Percentiles rank a stretch among this genome's conserved stretches.
Conservation (phyloP, 78 protist species). For the Cavenderia fasciculata region DNA sequence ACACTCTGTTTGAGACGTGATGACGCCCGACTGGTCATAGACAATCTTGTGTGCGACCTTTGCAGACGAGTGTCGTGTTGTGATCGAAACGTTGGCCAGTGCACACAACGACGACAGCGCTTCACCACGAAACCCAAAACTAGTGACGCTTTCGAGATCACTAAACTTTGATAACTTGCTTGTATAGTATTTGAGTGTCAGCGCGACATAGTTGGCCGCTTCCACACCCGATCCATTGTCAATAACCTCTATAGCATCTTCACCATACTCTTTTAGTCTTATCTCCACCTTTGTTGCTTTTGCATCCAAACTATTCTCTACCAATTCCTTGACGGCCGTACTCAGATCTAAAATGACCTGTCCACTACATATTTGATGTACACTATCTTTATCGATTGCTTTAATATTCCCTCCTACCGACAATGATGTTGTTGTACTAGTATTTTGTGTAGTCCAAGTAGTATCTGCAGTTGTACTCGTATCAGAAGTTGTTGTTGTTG, state of each 20-base stretch:
- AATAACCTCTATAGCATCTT: conserved; percentile 81
- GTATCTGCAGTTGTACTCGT: no score
- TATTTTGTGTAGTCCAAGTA: no score
- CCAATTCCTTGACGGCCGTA: conserved; percentile 92
- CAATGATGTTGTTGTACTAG: no score
- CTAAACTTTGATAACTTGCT: conserved; percentile 82
- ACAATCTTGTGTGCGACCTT: conserved; percentile 5
- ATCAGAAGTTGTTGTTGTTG: no score
- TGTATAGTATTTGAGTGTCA: conserved; percentile 88
- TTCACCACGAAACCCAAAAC: conserved; percentile 98
- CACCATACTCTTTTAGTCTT: conserved; percentile 46
- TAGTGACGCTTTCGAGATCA: conserved; percentile 79
- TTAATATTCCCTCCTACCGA: no score
- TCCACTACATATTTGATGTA: conserved; percentile 87
- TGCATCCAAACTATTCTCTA: conserved; percentile 96
- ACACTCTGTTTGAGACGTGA: conserved; percentile 16
- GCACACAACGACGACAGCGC: conserved; percentile 93
- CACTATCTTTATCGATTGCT: conserved; percentile 65
- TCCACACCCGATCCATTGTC: conserved; percentile 94
- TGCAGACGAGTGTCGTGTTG: neutral
- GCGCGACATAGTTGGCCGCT: conserved; percentile 13
- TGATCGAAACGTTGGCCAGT: conserved; percentile 36
- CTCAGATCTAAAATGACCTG: conserved; percentile 92
- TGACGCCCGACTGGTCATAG: conserved; percentile 49
- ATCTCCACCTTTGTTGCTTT: conserved; percentile 85